Evolutionary conservation across 495 filamentous ascomycete genomes (phyloP).

Genomic region (Coniosporium apollinis): DNA sequence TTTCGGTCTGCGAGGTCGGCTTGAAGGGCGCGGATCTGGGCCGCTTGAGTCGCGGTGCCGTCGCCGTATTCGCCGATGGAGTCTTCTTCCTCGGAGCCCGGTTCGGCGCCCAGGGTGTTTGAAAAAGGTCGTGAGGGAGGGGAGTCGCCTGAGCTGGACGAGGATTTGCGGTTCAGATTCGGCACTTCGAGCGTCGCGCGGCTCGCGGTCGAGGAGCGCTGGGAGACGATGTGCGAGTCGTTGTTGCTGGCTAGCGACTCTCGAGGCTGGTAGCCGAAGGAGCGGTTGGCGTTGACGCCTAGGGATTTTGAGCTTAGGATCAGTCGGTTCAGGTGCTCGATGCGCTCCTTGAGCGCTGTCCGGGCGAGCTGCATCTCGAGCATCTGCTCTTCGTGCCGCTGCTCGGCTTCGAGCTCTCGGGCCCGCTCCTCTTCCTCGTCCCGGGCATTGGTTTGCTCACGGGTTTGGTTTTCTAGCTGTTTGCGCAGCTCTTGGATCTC

Average conservation of each 20-base stretch:
- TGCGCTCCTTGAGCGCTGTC: constrained; percentile 89
- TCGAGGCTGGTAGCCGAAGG: constrained; percentile 50
- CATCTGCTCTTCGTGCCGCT: constrained; percentile 90
- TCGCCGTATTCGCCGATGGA: constrained; percentile 65
- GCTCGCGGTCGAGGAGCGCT: constrained; percentile 43
- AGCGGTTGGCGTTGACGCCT: constrained; percentile 68
- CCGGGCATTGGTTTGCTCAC: constrained; percentile 48
- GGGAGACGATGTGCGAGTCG: constrained; percentile 33
- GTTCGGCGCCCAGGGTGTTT: constrained; percentile 5
- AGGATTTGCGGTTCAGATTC: no score
- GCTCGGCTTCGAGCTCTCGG: constrained; percentile 58
- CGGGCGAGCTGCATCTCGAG: constrained; percentile 94
- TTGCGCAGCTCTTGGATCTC: constrained; percentile 71
- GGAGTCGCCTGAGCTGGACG: no score
- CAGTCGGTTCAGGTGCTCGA: constrained; percentile 90
- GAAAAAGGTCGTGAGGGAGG: no score
- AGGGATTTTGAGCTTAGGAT: constrained; percentile 91
- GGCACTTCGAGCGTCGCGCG: constrained; percentile 11
- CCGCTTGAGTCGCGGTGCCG: constrained; percentile 61
- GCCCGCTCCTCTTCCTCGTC: constrained; percentile 52
- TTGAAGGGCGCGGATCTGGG: constrained; percentile 75
- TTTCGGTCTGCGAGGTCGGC: constrained; percentile 92
- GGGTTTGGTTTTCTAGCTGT: constrained; percentile 60
- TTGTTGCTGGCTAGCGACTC: constrained; percentile 35
- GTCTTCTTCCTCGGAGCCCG: constrained; percentile 41